Evolutionary conservation across 164 flowering plant species (phyloP).

Genomic region (Kalanchoe fedtschenkoi): DNA sequence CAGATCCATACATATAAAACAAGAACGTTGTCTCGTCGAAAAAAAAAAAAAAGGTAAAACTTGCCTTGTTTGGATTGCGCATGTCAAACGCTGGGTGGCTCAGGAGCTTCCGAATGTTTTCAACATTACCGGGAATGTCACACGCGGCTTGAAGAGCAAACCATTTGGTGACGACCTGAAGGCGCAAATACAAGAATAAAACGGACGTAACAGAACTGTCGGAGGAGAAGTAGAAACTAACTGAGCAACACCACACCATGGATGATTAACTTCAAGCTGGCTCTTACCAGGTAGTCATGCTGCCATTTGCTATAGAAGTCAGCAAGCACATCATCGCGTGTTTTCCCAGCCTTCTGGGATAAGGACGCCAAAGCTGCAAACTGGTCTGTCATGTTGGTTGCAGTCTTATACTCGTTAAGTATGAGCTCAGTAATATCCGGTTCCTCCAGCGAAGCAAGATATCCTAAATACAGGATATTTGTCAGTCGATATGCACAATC

Average conservation of each 20-base stretch:
- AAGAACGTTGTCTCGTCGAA: neutral
- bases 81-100: conserved; percentile 87
- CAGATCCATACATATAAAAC: neutral
- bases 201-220: too few relatives aligned
- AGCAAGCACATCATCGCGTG: conserved; percentile 65
- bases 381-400: conserved; percentile 93
- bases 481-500: neutral
- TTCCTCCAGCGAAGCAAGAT: conserved; percentile 68
- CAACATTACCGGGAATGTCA: conserved; percentile 73
- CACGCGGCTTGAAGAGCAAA: conserved; percentile 88
- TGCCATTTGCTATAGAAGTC: conserved; percentile 94
- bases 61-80: conserved; percentile 88
- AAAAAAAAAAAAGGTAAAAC: neutral
- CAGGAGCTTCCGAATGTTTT: conserved; percentile 61
- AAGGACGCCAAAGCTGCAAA: conserved; percentile 85
- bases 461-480: conserved; percentile 33
- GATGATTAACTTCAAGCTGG: too few relatives aligned
- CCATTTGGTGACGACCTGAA: conserved; percentile 89
- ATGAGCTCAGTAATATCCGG: conserved; percentile 54
- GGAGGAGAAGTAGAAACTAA: too few relatives aligned
- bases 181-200: neutral
- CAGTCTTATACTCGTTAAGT: conserved; percentile 60
- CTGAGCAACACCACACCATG: too few relatives aligned
- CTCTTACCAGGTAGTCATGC: conserved; percentile 79
- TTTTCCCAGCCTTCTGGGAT: conserved; percentile 65